Evolutionary conservation across 108 stramenopile genomes (phyloP), one percentile per base, ranked within the genome.

Genomic region (Parietichytrium sp.): DNA sequence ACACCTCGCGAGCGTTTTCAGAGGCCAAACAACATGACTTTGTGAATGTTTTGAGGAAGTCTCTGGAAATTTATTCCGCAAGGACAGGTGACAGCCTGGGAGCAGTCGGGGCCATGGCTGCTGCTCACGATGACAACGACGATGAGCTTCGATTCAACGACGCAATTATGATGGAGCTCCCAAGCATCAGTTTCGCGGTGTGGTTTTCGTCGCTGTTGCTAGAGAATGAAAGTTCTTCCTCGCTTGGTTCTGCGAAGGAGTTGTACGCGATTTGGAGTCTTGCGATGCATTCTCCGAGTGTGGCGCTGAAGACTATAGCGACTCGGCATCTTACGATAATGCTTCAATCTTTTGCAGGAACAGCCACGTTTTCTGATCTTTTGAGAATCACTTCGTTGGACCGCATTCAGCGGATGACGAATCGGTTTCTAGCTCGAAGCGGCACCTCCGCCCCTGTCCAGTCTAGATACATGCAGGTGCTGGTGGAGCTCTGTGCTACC

Each of bases 11-110:
- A 27, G 61, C 45, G 13, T 72, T 72, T 72, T n/a, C 61, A 27
- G 61, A 72, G 33, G 61, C 61, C 29, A 72, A 72, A 45, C 61
- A 42, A 33, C 45, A 45, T 38, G 61, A 72, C 61, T 42, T 72
- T 20, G 38, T 42, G 10, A n/a, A 12, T n/a, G 38, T 72, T 6
- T 3, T 72, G 16, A 16, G 20, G 10, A 10, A 27, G 10, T 33
- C 61, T 7, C 38, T 42, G n/a, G 29, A 13, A 6, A 42, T 72
- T 72, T 7, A 6, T 20, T 16, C 10, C 38, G 42, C 33, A 42
- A 36, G 42, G 20, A 6, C 61, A 7, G 61, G 61, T 23, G 38
- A 33, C 10, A 45, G 15, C 13, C n/a, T n/a, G n/a, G n/a, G n/a
- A n/a, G n/a, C n/a, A n/a, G n/a, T n/a, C n/a, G n/a, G n/a, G n/a